Base-by-base conservation (phyloP, 2,329 filamentous ascomycete genomes). In the Exophiala dermatitidis region DNA sequence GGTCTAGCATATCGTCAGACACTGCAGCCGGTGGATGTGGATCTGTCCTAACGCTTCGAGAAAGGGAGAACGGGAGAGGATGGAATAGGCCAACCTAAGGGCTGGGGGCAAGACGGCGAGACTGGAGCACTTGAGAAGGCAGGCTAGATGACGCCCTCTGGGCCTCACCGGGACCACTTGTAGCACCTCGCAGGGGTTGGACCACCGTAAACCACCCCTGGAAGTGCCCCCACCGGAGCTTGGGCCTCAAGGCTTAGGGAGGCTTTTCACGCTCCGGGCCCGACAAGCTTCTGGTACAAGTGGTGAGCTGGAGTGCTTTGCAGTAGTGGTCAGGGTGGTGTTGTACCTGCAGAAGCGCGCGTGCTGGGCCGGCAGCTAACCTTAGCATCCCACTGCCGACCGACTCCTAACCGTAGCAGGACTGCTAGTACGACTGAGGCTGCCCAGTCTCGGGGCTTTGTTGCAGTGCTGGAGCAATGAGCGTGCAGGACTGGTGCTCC, bases 1-100 rank as follows among this genome's bases (percentile, higher is more conserved):
- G 10, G 38, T 3, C 19, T 41, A 41, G 38, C 38, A n/a, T 5
- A 9, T 12, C 28, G 12, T 26, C 38, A 41, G 19, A 19, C 19
- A 19, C 19, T 19, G 19, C 19, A 19, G 19, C 19, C 19, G 19
- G 19, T 5, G 33, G 33, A 10, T 7, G 38, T 41, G 38, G 38
- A 59, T 60, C 59, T 9, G 3, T 63, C 60, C 64, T 9, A 30
- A 41, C 7, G 37, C 36, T 28, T 26, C 38, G 12, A 26, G 19
- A 4, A 26, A 26, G 4, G n/a, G 7, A 12, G 19, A 41, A 7
- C 30, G n/a, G 36, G 5, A 9, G 5, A 12, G 36, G 19, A 19
- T 19, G 19, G 19, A 19, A 19, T 19, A 19, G 19, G 19, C 19
- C 19, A 19, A 19, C 19, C 19, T 1, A 19, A 19, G 19, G 19